Evolutionary conservation across 139 green algal genomes (phyloP).

Genomic region (Chlamydomonas incerta): DNA sequence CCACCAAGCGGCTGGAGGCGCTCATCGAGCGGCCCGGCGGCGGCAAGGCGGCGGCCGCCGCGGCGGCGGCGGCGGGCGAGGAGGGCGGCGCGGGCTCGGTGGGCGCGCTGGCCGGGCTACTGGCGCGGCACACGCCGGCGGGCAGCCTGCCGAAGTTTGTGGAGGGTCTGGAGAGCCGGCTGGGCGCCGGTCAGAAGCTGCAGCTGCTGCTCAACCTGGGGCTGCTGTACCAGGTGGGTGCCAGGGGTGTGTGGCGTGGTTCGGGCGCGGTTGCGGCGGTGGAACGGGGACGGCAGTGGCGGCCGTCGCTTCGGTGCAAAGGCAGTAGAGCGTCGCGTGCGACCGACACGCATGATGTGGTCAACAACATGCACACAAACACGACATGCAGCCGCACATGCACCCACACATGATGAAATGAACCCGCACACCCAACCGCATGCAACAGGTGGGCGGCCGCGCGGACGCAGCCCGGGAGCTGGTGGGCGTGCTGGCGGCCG

Average conservation of each 20-base stretch:
- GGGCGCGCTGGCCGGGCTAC: constrained; percentile 11
- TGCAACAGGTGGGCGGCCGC: constrained; percentile 52
- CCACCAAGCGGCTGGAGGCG: constrained; percentile 78
- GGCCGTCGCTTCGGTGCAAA: too few species aligned
- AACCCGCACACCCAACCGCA: too few species aligned
- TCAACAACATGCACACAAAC: too few species aligned
- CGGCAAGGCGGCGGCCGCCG: background rate
- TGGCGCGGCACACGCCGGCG: constrained; percentile 19
- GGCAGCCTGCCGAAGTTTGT: constrained; percentile 2
- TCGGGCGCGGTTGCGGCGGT: too few species aligned
- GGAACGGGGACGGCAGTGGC: too few species aligned
- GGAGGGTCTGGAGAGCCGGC: constrained; percentile 67
- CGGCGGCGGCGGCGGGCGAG: background rate
- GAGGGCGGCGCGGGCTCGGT: background rate
- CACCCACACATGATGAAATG: too few species aligned
- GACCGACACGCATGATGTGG: too few species aligned
- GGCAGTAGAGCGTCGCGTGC: too few species aligned
- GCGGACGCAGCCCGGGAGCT: constrained; percentile 68
- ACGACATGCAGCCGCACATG: too few species aligned
- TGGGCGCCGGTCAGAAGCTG: constrained; percentile 76
- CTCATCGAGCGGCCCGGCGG: constrained; percentile 61
- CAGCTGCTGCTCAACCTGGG: constrained; percentile 77
- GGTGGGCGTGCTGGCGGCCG: constrained; percentile 46
- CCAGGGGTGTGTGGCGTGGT: background rate
- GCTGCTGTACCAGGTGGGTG: constrained; percentile 70